phyloP scores from a whole-genome alignment of 352 stramenopile species.

The Globisporangium ultimum region DNA sequence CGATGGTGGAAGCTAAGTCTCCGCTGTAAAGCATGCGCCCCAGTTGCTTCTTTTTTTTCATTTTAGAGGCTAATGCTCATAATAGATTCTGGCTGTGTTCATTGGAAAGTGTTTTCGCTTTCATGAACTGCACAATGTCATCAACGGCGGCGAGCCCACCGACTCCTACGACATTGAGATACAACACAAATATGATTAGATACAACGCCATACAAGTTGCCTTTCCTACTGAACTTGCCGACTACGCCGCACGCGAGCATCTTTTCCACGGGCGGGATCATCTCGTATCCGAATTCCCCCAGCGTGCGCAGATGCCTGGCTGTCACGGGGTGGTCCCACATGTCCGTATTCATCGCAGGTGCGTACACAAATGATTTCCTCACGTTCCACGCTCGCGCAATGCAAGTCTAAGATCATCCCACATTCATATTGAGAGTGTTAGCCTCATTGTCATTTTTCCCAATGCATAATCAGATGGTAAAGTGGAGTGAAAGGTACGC shows the following conservation, averaged over 20 bases:
- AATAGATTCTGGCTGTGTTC: constrained; percentile 3
- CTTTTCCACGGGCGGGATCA: constrained; percentile 90
- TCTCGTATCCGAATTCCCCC: constrained; percentile 56
- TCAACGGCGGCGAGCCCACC: constrained; percentile 69
- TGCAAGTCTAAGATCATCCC: constrained; percentile 62
- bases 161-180: constrained; percentile 27
- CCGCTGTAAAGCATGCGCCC: constrained; percentile 23
- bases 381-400: constrained; percentile 91
- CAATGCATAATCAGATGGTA: neutral
- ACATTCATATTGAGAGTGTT: neutral
- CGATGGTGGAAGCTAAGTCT: constrained; percentile 31
- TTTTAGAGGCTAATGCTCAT: constrained; percentile 1
- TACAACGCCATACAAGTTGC: neutral
- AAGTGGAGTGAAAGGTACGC: constrained; percentile 7
- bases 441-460: neutral
- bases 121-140: constrained; percentile 39
- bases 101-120: constrained; percentile 18
- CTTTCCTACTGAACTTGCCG: constrained; percentile 37
- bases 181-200: constrained; percentile 3
- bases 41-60: constrained; percentile 10
- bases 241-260: constrained; percentile 93
- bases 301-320: constrained; percentile 64
- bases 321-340: constrained; percentile 96
- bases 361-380: constrained; percentile 92
- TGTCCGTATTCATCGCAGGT: constrained; percentile 97